Evolutionary conservation across 2,329 filamentous ascomycete genomes (phyloP), one percentile per base, ranked within the genome.

Genomic region (Phialophora macrospora): DNA sequence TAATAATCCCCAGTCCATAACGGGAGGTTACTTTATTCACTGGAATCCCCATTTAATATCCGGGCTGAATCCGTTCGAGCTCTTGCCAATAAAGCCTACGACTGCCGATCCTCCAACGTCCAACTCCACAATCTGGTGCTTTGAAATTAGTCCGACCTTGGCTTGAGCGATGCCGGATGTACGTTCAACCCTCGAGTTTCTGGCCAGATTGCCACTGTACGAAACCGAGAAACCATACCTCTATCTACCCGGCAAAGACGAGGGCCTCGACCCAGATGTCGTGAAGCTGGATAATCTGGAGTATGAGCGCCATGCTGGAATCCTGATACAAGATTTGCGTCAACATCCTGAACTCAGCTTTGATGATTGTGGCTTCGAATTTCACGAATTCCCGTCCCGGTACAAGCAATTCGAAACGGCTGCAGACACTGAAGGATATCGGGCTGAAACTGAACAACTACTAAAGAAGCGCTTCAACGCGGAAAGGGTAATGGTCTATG

Each of bases 351-450:
- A 41, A 12, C 51, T 65, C 28, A 44, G 11, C 26, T 41, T 65
- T 14, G 63, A 65, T 12, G 22, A 63, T 12, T 65, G 51, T 38
- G 63, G 63, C 24, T 65, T 65, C 32, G 49, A 65, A 24, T 62
- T 41, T 41, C 26, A 26, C 22, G 28, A 44, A 22, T 60, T 34
- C 22, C 22, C n/a, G 8, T 58, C 48, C 26, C 17, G 26, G 20
- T 30, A 55, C 38, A 14, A 30, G 28, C 22, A 20, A 32, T 60
- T 63, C 24, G 52, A 38, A n/a, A 58, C n/a, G 6, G 14, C 34
- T 9, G 26, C 26, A 14, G 49, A 62, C 20, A 58, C 55, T 30
- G 46, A 34, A 3, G 26, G 28, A 20, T 65, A 65, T 32, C 30
- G 52, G 17, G 32, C 12, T 6, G 58, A 65, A 44, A 65, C 48